A percentile compares a stretch with the other conserved stretches of the same genome.
These are phyloP conservation scores for Trichoderma afroharzianum DNA, from an alignment of 2,329 filamentous ascomycete species.

Conservation along the genomic window DNA sequence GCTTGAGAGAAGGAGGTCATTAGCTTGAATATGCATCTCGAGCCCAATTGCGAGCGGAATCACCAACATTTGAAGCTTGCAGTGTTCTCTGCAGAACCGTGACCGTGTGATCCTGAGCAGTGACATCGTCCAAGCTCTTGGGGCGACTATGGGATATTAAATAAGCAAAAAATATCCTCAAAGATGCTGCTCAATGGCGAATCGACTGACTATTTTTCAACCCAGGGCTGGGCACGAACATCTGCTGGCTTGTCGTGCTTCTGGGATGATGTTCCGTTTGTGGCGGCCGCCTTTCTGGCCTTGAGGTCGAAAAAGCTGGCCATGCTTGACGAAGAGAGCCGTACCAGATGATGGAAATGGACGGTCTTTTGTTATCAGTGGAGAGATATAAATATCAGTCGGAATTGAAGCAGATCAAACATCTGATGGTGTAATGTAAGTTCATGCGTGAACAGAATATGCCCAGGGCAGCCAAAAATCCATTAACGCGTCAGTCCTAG, in stretches of 20 bases:
- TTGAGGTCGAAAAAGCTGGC: conserved; percentile 95
- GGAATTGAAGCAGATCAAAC: background rate
- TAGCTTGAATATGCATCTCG: background rate
- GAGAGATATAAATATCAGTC: background rate
- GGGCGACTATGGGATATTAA: conserved; percentile 63
- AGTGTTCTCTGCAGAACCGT: conserved; percentile 88
- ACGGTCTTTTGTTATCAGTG: background rate
- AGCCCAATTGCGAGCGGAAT: background rate
- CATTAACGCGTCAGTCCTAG: conserved; percentile 17
- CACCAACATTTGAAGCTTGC: conserved; percentile 80
- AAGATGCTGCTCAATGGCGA: background rate
- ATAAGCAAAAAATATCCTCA: conserved; percentile 27
- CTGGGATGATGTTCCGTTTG: conserved; percentile 57
- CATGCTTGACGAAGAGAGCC: conserved; percentile 50
- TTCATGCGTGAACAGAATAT: background rate
- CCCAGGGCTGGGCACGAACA: conserved; percentile 80
- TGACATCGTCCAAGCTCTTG: conserved; percentile 89
- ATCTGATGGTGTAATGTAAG: too few relatives aligned
- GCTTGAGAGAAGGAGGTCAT: conserved; percentile 35
- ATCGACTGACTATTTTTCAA: conserved; percentile 86
- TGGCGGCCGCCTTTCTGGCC: conserved; percentile 75
- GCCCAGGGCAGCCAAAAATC: conserved; percentile 3
- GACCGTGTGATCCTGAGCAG: conserved; percentile 95
- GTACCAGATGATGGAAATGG: background rate
- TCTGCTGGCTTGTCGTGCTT: conserved; percentile 62